phyloP scores from a whole-genome alignment of 768 basidiomycete genomes.

The Panaeolus papilionaceus region DNA sequence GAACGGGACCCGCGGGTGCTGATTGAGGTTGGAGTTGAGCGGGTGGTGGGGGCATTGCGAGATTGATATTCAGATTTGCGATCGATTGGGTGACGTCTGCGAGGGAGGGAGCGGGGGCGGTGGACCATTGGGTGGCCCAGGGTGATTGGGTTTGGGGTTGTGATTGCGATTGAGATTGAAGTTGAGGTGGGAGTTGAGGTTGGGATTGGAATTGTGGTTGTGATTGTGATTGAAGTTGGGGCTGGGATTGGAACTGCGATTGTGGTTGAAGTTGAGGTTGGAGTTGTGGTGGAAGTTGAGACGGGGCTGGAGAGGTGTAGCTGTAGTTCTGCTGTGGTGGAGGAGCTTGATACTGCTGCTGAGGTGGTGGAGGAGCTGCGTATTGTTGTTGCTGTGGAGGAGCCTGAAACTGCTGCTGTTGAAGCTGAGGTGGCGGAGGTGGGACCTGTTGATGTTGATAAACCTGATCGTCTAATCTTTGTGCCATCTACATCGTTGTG shows the following conservation, averaged over 20 bases:
- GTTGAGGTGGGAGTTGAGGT: too few relatives aligned
- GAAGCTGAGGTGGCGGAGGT: constrained; percentile 4
- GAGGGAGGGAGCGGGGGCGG: constrained; percentile 22
- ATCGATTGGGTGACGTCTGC: constrained; percentile 31
- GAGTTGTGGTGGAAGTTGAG: too few relatives aligned
- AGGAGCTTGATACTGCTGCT: background rate
- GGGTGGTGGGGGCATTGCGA: constrained; percentile 28
- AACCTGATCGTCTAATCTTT: constrained; percentile 58
- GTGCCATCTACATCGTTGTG: constrained; percentile 59
- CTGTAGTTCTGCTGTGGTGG: constrained; percentile 25
- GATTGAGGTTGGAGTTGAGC: constrained; percentile 45
- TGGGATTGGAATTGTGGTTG: constrained; percentile 23
- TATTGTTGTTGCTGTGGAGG: constrained; percentile 13
- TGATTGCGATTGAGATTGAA: constrained; percentile 13
- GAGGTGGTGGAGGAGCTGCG: constrained; percentile 4
- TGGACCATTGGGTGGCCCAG: constrained; percentile 29
- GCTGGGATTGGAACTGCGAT: too few relatives aligned
- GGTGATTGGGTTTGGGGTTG: constrained; percentile 26
- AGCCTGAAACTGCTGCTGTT: constrained; percentile 18
- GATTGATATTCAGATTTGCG: constrained; percentile 30
- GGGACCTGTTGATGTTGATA: background rate
- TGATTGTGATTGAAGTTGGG: constrained; percentile 14
- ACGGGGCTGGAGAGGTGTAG: constrained; percentile 16
- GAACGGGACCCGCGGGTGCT: constrained; percentile 20
- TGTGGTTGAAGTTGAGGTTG: too few relatives aligned